A percentile compares a stretch with the other conserved stretches of the same genome.
Conservation (phyloP, 2,329 filamentous ascomycete genomes). For the Talaromyces rugulosus region DNA sequence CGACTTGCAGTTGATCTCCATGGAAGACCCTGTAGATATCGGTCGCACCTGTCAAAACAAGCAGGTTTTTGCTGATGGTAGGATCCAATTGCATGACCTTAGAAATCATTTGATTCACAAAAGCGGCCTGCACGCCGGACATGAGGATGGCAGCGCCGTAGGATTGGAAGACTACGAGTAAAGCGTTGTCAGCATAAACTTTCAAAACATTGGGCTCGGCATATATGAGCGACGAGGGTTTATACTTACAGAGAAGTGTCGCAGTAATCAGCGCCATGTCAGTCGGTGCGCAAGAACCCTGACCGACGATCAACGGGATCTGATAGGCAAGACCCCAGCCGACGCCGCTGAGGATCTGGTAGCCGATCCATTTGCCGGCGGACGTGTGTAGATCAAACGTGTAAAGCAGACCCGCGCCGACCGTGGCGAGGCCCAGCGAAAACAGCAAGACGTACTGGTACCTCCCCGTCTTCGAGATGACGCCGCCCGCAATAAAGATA, state of each 20-base stretch:
- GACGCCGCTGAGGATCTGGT: constrained; percentile 19
- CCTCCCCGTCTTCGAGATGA: not conserved
- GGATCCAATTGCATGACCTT: no score
- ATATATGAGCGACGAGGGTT: not conserved
- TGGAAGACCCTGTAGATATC: no score
- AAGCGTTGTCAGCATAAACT: not conserved
- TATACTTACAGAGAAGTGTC: not conserved
- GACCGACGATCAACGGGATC: not conserved
- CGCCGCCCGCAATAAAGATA: not conserved
- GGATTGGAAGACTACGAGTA: not conserved
- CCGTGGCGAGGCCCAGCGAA: constrained; percentile 1
- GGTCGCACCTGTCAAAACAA: no score
- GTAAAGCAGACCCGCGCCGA: constrained; percentile 28
- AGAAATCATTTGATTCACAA: not conserved
- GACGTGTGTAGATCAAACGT: constrained; percentile 23
- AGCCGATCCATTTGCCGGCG: constrained; percentile 19
- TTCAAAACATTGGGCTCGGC: not conserved
- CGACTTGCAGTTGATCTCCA: no score
- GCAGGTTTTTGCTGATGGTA: no score
- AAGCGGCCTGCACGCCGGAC: not conserved
- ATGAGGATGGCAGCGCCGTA: not conserved
- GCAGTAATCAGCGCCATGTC: not conserved
- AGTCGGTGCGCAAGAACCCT: not conserved
- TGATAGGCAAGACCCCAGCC: not conserved
- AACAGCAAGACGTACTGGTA: not conserved